These are phyloP conservation scores for Aureobasidium sp. DNA, from an alignment of 2,329 filamentous ascomycete genomes.

Conservation along the genomic window DNA sequence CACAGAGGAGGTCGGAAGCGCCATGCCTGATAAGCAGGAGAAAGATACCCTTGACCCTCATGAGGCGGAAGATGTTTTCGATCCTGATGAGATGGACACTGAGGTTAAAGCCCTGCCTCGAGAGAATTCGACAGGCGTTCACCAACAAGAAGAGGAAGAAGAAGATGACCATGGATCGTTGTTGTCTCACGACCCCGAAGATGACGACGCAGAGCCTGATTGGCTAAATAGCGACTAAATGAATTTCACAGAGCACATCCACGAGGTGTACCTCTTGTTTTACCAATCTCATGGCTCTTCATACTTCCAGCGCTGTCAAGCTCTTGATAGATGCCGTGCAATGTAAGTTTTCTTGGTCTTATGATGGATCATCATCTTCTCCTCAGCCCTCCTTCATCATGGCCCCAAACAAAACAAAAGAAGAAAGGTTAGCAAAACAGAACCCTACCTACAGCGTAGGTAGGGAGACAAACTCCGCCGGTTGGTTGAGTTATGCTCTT, in stretches of 20 bases:
- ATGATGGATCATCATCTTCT: too few species aligned
- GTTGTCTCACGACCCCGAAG: slow-evolving; percentile 54
- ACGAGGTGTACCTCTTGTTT: neutral
- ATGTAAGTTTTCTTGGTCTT: neutral
- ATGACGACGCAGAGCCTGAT: slow-evolving; percentile 56
- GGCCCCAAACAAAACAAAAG: neutral
- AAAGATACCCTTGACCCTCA: slow-evolving; percentile 13
- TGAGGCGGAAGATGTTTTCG: slow-evolving; percentile 23
- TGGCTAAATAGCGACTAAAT: slow-evolving; percentile 37
- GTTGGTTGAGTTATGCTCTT: neutral
- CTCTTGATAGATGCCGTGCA: neutral
- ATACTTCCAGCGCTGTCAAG: too few species aligned
- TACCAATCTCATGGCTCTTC: neutral
- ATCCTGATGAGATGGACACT: slow-evolving; percentile 20
- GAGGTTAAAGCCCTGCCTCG: neutral
- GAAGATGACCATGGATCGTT: slow-evolving; percentile 41
- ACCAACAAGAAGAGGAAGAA: slow-evolving; percentile 6
- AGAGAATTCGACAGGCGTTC: neutral
- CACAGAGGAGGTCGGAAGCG: slow-evolving; percentile 15
- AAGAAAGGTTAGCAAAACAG: neutral
- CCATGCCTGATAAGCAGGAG: slow-evolving; percentile 9
- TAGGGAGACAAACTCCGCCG: neutral
- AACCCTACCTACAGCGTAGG: neutral
- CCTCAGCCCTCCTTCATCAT: neutral
- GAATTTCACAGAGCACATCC: neutral